Percentiles rank a stretch among this genome's conserved stretches.
Evolutionary conservation across 2,329 filamentous ascomycete species (phyloP).

Genomic region (Bimuria novae-zelandiae): DNA sequence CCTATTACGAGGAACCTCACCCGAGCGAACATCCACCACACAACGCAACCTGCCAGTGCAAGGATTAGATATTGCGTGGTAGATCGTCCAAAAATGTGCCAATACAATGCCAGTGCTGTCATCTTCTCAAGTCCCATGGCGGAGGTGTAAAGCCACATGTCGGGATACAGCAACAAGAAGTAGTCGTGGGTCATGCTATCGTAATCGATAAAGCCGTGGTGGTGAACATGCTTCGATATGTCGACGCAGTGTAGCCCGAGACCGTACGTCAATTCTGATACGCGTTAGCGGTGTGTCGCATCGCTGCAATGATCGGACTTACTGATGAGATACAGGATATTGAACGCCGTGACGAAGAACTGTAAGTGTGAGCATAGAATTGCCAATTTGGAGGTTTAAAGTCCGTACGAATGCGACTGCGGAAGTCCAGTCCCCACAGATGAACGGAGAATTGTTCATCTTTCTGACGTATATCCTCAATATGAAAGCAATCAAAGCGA

Average conservation of each 20-base stretch:
- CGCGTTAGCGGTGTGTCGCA: not conserved
- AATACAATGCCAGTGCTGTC: constrained; percentile 5
- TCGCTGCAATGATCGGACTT: no score
- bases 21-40: constrained; percentile 5
- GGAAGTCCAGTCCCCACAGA: not conserved
- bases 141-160: constrained; percentile 11
- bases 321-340: not conserved
- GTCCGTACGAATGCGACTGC: constrained; percentile 4
- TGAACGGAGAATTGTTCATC: not conserved
- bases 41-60: constrained; percentile 1
- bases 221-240: not conserved
- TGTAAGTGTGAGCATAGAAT: not conserved
- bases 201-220: not conserved
- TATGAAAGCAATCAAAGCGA: constrained; percentile 4
- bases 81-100: constrained; percentile 4
- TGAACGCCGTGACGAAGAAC: constrained; percentile 2
- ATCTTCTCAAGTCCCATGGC: constrained; percentile 7
- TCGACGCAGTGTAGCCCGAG: not conserved
- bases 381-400: no score
- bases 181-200: constrained; percentile 1
- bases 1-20: no score
- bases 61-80: not conserved
- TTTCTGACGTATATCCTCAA: not conserved
- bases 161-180: constrained; percentile 3
- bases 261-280: not conserved